Percentiles rank a stretch among this genome's conserved stretches.
Evolutionary conservation across 139 green algal genomes (phyloP).

Genomic region (Tetraselmis striata): DNA sequence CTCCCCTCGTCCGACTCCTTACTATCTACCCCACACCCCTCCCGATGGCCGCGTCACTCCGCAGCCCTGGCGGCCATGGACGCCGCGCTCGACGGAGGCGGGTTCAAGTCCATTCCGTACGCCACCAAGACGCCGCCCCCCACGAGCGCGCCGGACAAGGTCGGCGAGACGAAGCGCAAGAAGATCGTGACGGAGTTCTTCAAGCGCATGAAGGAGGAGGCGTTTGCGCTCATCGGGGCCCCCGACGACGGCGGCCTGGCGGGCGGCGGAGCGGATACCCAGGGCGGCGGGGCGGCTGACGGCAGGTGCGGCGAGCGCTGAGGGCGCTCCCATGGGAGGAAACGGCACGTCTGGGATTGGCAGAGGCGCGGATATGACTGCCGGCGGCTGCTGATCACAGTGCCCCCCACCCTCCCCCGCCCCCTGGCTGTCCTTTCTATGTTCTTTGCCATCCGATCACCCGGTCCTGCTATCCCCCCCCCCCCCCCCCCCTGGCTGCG

Average conservation of each 20-base stretch:
- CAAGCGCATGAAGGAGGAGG: neutral
- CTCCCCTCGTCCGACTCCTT: too few relatives aligned
- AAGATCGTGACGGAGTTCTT: neutral
- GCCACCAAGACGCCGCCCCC: neutral
- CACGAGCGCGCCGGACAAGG: neutral
- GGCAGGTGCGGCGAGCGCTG: too few relatives aligned
- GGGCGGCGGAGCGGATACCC: neutral
- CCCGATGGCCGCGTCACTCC: neutral
- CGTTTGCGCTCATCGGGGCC: neutral
- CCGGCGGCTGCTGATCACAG: too few relatives aligned
- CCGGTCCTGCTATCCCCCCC: too few relatives aligned
- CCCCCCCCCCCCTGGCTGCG: too few relatives aligned
- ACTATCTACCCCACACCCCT: too few relatives aligned
- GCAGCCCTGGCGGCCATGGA: neutral
- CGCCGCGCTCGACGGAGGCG: neutral
- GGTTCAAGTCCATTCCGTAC: neutral
- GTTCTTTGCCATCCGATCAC: too few relatives aligned
- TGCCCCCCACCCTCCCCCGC: too few relatives aligned
- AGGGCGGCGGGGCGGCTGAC: neutral
- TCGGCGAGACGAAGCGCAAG: neutral
- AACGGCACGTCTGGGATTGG: too few relatives aligned
- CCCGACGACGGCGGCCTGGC: neutral
- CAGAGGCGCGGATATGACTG: too few relatives aligned
- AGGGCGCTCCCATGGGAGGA: too few relatives aligned
- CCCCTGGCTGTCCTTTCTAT: too few relatives aligned